phyloP scores from a whole-genome alignment of 2,329 filamentous ascomycete genomes.

The Amauroascus verrucosus region DNA sequence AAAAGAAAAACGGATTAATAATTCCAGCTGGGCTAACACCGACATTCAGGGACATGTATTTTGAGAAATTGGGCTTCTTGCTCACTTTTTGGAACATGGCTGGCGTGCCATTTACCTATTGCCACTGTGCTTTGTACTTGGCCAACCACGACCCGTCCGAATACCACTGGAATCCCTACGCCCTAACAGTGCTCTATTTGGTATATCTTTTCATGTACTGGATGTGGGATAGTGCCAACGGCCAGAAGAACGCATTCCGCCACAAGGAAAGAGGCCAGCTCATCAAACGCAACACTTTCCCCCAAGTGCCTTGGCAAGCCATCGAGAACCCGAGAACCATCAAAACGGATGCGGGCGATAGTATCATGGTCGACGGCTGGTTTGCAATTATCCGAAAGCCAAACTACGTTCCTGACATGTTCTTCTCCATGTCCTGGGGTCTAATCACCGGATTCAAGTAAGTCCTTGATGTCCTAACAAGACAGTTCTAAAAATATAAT shows the following conservation, averaged over 20 bases:
- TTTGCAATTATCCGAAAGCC: constrained; percentile 64
- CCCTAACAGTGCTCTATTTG: constrained; percentile 53
- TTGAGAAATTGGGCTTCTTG: constrained; percentile 95
- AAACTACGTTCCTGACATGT: constrained; percentile 70
- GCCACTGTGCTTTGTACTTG: constrained; percentile 82
- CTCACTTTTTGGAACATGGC: constrained; percentile 95
- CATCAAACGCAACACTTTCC: constrained; percentile 67
- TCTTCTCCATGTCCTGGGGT: constrained; percentile 67
- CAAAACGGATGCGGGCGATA: constrained; percentile 59
- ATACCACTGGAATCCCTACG: constrained; percentile 64
- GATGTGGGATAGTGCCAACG: constrained; percentile 85
- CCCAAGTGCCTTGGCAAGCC: constrained; percentile 74
- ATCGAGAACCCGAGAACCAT: constrained; percentile 72
- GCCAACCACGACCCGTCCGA: constrained; percentile 68
- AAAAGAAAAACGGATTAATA: not conserved
- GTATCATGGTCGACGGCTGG: constrained; percentile 75
- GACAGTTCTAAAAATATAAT: not conserved
- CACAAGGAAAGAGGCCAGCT: constrained; percentile 61
- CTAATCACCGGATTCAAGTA: constrained; percentile 64
- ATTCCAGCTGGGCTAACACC: not conserved
- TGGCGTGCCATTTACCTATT: constrained; percentile 81
- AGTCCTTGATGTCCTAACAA: not conserved
- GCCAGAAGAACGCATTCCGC: constrained; percentile 86
- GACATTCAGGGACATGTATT: constrained; percentile 74
- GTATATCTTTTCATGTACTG: constrained; percentile 74